Conservation (phyloP, 1,284 basidiomycete genomes). For the Inonotus obliquus region DNA sequence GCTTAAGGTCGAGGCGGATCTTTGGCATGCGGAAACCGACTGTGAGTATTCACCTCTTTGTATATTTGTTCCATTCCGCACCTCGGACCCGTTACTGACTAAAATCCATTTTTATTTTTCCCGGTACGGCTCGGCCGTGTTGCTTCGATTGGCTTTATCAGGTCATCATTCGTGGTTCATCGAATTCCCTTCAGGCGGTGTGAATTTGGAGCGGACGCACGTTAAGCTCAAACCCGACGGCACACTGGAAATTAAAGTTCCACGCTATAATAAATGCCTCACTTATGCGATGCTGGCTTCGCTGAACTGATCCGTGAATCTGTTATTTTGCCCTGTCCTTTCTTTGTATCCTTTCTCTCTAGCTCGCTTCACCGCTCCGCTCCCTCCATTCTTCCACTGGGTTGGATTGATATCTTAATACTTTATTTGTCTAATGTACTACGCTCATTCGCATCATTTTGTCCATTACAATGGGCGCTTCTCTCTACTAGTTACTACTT, state of each 20-base stretch:
- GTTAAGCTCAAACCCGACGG: constrained; percentile 24
- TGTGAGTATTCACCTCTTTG: constrained; percentile 23
- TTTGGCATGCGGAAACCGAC: constrained; percentile 27
- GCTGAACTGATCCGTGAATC: constrained; percentile 1
- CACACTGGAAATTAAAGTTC: constrained; percentile 24
- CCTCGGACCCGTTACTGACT: background rate
- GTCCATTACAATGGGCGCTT: background rate
- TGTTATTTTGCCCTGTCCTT: background rate
- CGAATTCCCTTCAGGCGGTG: constrained; percentile 27
- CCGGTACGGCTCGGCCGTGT: background rate
- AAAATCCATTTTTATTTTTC: background rate
- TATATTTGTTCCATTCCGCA: background rate
- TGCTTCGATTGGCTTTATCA: constrained; percentile 11
- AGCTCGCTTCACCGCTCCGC: background rate
- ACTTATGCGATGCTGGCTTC: constrained; percentile 5
- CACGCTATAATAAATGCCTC: constrained; percentile 8
- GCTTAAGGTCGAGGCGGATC: constrained; percentile 27
- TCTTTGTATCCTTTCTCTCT: background rate
- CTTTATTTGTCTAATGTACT: background rate
- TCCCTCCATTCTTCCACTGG: no score
- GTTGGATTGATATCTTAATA: no score
- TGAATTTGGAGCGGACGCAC: constrained; percentile 26
- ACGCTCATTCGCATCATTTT: background rate
- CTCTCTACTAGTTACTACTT: background rate
- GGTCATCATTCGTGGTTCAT: constrained; percentile 30